Conservation (phyloP, 1,284 basidiomycete species). For the Xerocomus minutiporus region DNA sequence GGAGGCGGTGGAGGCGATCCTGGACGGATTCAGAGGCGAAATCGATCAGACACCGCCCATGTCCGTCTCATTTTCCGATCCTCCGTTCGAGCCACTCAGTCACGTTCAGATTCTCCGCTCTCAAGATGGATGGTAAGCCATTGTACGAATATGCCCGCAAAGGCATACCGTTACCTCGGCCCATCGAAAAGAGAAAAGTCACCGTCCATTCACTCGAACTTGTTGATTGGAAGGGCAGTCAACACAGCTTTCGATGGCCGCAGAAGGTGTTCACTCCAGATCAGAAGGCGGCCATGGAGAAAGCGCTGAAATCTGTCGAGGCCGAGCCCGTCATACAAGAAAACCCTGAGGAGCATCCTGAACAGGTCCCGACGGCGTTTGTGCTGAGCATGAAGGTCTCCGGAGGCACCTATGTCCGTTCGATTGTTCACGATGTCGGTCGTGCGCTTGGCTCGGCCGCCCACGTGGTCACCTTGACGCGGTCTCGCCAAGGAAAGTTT, state of each 20-base stretch:
- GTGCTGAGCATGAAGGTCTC: conserved; percentile 88
- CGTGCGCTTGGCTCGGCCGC: conserved; percentile 80
- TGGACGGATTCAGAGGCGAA: conserved; percentile 81
- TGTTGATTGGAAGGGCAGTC: conserved; percentile 61
- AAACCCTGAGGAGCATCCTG: conserved; percentile 33
- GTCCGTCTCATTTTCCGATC: conserved; percentile 44
- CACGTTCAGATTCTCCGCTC: conserved; percentile 80
- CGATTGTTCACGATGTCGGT: conserved; percentile 87
- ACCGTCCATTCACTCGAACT: conserved; percentile 79
- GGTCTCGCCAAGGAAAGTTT: conserved; percentile 83
- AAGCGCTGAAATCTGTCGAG: conserved; percentile 50
- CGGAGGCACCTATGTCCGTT: conserved; percentile 95
- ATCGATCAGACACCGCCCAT: conserved; percentile 91
- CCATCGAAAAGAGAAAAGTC: conserved; percentile 85
- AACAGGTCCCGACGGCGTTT: conserved; percentile 70
- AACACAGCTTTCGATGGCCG: conserved; percentile 71
- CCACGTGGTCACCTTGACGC: conserved; percentile 85
- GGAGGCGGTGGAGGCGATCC: conserved; percentile 65
- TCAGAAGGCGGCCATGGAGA: conserved; percentile 67
- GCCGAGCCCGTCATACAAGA: conserved; percentile 31
- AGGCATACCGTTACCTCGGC: conserved; percentile 85
- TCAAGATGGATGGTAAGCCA: conserved; percentile 97
- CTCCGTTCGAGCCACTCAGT: conserved; percentile 9
- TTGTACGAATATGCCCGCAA: conserved; percentile 95
- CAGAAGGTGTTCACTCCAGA: conserved; percentile 62